These are phyloP conservation scores for Parmelia sp. DNA, from an alignment of 495 filamentous ascomycete species.

Conservation along the genomic window DNA sequence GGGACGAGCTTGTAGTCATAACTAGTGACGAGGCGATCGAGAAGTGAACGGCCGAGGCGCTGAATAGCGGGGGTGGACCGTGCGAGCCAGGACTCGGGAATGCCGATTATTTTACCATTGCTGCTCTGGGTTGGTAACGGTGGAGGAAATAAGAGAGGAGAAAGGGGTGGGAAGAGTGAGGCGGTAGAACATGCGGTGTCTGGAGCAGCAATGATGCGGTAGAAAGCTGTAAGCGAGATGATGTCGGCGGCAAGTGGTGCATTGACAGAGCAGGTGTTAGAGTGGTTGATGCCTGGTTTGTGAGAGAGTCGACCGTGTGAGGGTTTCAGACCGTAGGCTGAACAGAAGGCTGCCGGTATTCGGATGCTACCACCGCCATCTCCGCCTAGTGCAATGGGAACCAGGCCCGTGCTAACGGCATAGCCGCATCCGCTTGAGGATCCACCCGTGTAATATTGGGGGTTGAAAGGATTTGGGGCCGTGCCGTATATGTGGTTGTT, in stretches of 20 bases:
- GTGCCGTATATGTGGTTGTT: conserved; percentile 78
- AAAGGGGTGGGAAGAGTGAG: conserved; percentile 39
- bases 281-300: conserved; percentile 53
- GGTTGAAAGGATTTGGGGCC: conserved; percentile 75
- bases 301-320: conserved; percentile 66
- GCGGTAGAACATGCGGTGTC: conserved; percentile 50
- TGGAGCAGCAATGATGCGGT: conserved; percentile 65
- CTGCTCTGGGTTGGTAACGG: conserved; percentile 24
- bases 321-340: conserved; percentile 84
- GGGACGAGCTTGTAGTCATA: conserved; percentile 59
- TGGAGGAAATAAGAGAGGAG: conserved; percentile 25
- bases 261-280: conserved; percentile 55
- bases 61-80: conserved; percentile 58
- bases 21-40: conserved; percentile 53
- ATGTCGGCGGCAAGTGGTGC: conserved; percentile 74
- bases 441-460: conserved; percentile 78
- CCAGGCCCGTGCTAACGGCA: conserved; percentile 63
- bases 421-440: conserved; percentile 82
- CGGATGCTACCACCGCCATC: conserved; percentile 85
- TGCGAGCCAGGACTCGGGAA: conserved; percentile 67
- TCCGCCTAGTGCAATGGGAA: conserved; percentile 75
- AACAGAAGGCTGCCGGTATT: conserved; percentile 74
- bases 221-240: conserved; percentile 71
- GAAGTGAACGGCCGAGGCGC: conserved; percentile 47
- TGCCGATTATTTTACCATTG: conserved; percentile 54